Evolutionary conservation across 768 basidiomycete genomes (phyloP).

Genomic region (Rhizopogon roseolus): DNA sequence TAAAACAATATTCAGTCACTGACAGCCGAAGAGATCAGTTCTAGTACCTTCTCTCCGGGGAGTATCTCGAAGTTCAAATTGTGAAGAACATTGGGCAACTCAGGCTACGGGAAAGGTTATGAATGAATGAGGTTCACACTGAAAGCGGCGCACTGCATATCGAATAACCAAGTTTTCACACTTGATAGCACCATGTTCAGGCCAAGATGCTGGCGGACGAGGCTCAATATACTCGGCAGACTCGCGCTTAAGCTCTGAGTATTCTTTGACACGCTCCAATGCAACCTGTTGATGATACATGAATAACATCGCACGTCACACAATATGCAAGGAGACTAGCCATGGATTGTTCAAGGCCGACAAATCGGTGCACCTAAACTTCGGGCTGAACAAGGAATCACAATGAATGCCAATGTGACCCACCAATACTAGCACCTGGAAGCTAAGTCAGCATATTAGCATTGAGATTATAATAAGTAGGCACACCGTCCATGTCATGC

Average conservation of each 20-base stretch:
- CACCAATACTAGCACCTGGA: constrained; percentile 58
- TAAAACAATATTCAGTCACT: constrained; percentile 17
- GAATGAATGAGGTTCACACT: background rate
- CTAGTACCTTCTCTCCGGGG: constrained; percentile 67
- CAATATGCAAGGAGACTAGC: constrained; percentile 31
- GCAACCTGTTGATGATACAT: constrained; percentile 49
- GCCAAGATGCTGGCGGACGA: constrained; percentile 79
- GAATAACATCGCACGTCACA: background rate
- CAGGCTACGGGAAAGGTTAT: constrained; percentile 46
- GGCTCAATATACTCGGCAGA: constrained; percentile 83
- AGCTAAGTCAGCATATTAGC: constrained; percentile 12
- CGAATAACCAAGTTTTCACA: constrained; percentile 74
- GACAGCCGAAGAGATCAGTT: background rate
- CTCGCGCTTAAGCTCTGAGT: constrained; percentile 74
- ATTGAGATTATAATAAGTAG: background rate
- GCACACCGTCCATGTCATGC: constrained; percentile 61
- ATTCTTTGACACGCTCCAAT: constrained; percentile 88
- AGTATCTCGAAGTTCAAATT: constrained; percentile 66
- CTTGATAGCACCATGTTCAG: constrained; percentile 59
- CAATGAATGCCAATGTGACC: constrained; percentile 5
- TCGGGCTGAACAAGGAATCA: constrained; percentile 1
- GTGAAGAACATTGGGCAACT: constrained; percentile 83
- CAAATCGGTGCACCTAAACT: constrained; percentile 66
- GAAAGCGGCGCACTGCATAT: constrained; percentile 56
- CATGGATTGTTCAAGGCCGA: constrained; percentile 90